Base-by-base conservation (phyloP, 192 early-diverging fungal genomes). In the Chytriomyces sp. region DNA sequence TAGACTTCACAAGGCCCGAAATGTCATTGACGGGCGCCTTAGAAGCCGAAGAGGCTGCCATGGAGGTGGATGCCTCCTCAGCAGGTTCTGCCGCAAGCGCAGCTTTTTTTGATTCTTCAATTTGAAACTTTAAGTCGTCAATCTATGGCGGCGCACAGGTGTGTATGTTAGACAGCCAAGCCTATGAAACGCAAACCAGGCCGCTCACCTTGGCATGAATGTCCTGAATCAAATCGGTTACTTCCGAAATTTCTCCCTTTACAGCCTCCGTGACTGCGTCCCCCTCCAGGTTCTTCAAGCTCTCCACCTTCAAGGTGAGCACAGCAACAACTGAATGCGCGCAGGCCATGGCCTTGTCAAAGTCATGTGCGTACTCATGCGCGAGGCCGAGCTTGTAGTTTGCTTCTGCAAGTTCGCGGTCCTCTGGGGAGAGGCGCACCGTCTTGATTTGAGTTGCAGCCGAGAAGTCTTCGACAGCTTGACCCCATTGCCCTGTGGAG, bases 321-420 rank as follows among this genome's bases (percentile, higher is more conserved):
- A 89, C 89, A 14, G 56, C 70, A 3, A 84, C 75, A 7, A 89
- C 86, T 59, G 81, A 82, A 66, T 85, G 68, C 5, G 86, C 80
- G 61, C 89, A 82, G 36, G 82, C 82, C 28, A 88, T 49, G 0
- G 91, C 85, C 26, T 78, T 75, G 10, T 78, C 78, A 10, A 80
- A 68, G 38, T 80, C 64, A 28, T 82, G 75, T 1, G 86, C 82
- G 52, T 80, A 86, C 62, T 91, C 90, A 10, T 89, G 72, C 26
- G 89, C 90, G 37, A 92, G 81, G 0, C 85, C 88, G 26, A 90
- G 79, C 63, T 89, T 91, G 64, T 89, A 92, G 74, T 91, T 88
- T 17, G 87, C 85, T 64, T 92, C 90, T 14, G 90, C 87, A 57
- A 88, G 61, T 59, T 92, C 81, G 39, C 89, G 78, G 68, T 91